Conservation (phyloP, 352 stramenopile genomes). For the Phytopythium montanum region DNA sequence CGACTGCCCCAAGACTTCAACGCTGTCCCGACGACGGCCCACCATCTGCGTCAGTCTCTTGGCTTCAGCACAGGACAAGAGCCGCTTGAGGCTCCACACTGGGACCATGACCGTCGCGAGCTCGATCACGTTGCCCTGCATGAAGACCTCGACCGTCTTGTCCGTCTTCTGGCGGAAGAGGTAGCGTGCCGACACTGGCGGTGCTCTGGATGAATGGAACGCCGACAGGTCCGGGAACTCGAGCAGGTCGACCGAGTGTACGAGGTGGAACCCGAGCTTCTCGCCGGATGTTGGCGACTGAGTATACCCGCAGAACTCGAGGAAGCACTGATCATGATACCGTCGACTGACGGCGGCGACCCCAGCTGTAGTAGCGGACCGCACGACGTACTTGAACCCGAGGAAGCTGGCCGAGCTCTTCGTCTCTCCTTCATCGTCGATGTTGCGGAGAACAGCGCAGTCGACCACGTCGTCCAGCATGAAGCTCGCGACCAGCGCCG, state of each 20-base stretch:
- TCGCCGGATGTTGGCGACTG: constrained; percentile 21
- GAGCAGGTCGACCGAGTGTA: constrained; percentile 30
- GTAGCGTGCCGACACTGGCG: constrained; percentile 17
- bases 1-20: constrained; percentile 16
- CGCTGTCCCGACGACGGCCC: constrained; percentile 24
- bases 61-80: constrained; percentile 37
- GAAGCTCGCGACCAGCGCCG: constrained; percentile 39
- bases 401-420: constrained; percentile 27
- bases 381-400: constrained; percentile 50
- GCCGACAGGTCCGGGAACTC: constrained; percentile 26
- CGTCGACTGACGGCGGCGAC: constrained; percentile 9
- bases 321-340: constrained; percentile 35
- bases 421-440: constrained; percentile 12
- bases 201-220: constrained; percentile 10
- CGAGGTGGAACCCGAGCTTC: constrained; percentile 32
- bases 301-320: constrained; percentile 37
- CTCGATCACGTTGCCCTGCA: constrained; percentile 21
- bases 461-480: constrained; percentile 40
- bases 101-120: constrained; percentile 12
- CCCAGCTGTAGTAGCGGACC: constrained; percentile 9
- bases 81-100: constrained; percentile 25
- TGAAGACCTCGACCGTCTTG: constrained; percentile 29
- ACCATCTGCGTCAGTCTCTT: constrained; percentile 47
- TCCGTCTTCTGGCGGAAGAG: constrained; percentile 41
- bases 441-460: constrained; percentile 25